phyloP scores from a whole-genome alignment of 495 filamentous ascomycete genomes.

The Aspergillus egyptiacus region DNA sequence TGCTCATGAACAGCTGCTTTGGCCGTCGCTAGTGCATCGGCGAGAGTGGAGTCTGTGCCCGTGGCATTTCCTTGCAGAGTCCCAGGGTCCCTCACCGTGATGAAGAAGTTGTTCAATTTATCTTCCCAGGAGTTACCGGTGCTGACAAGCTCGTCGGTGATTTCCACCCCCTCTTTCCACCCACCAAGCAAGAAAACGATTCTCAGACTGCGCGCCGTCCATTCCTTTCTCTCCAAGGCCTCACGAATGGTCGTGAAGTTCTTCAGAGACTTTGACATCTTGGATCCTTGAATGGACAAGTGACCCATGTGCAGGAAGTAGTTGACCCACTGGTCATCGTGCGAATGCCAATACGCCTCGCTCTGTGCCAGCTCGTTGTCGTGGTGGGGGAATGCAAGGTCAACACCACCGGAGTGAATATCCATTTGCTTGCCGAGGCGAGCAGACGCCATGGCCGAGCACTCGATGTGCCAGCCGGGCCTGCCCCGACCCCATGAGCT shows the following conservation, averaged over 20 bases:
- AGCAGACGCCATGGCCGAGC: slow-evolving; percentile 91
- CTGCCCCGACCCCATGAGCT: slow-evolving; percentile 81
- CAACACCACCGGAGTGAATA: slow-evolving; percentile 89
- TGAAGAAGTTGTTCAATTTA: slow-evolving; percentile 86
- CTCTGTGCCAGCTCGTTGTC: slow-evolving; percentile 95
- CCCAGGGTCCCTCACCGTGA: slow-evolving; percentile 52
- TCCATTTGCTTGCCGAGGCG: slow-evolving; percentile 78
- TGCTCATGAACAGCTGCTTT: slow-evolving; percentile 60
- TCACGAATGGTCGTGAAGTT: slow-evolving; percentile 96
- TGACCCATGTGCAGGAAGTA: slow-evolving; percentile 98
- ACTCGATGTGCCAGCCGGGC: slow-evolving; percentile 98
- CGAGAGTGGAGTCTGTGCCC: slow-evolving; percentile 28
- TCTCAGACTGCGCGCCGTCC: slow-evolving; percentile 73
- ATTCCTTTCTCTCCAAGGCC: slow-evolving; percentile 66
- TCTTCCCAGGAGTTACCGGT: slow-evolving; percentile 73
- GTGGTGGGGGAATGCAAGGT: slow-evolving; percentile 92
- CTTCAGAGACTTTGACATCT: slow-evolving; percentile 94
- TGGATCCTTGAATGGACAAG: slow-evolving; percentile 78
- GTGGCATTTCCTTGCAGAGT: slow-evolving; percentile 34
- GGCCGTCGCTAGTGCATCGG: slow-evolving; percentile 50
- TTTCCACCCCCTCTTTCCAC: slow-evolving; percentile 90
- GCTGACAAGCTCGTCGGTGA: slow-evolving; percentile 73
- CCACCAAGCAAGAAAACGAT: slow-evolving; percentile 82
- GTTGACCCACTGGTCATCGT: slow-evolving; percentile 74
- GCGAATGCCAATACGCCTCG: slow-evolving; percentile 70